These are phyloP conservation scores for Aspergillus bridgeri DNA, from an alignment of 495 filamentous ascomycete species.

Conservation along the genomic window DNA sequence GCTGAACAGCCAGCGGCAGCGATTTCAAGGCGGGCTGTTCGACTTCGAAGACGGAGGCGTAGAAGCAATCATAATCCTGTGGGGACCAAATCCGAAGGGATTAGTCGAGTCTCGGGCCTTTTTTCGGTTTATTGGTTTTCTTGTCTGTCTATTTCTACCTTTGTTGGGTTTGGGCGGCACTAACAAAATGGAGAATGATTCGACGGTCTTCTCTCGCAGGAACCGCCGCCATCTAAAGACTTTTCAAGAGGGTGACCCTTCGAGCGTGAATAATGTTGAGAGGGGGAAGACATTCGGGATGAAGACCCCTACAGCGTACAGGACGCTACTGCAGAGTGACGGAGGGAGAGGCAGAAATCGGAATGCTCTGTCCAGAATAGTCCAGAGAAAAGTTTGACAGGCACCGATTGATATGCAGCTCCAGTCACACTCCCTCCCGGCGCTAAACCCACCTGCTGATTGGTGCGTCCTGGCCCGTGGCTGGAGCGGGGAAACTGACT, in stretches of 20 bases:
- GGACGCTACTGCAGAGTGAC: too few relatives aligned
- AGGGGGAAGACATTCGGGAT: too few relatives aligned
- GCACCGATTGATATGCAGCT: neutral
- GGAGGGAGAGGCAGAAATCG: too few relatives aligned
- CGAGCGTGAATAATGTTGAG: neutral
- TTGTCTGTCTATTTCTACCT: neutral
- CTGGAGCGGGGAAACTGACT: neutral
- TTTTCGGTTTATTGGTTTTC: neutral
- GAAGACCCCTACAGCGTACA: too few relatives aligned
- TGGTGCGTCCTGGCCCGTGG: too few relatives aligned
- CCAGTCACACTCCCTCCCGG: neutral
- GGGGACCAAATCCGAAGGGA: slow-evolving; percentile 7
- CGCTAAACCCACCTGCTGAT: neutral
- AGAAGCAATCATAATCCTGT: slow-evolving; percentile 92
- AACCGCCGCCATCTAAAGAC: slow-evolving; percentile 32
- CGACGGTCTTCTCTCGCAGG: slow-evolving; percentile 58
- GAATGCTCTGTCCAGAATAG: too few relatives aligned
- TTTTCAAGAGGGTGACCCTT: neutral
- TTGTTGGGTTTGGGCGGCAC: slow-evolving; percentile 19
- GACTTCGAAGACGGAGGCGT: slow-evolving; percentile 83
- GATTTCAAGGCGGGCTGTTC: slow-evolving; percentile 69
- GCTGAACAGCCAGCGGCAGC: slow-evolving; percentile 70
- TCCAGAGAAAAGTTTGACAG: too few relatives aligned
- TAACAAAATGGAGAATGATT: slow-evolving; percentile 79
- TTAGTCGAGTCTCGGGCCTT: slow-evolving; percentile 10